These are phyloP conservation scores for Fusarium musae DNA, from an alignment of 2,329 filamentous ascomycete species.

Conservation along the genomic window DNA sequence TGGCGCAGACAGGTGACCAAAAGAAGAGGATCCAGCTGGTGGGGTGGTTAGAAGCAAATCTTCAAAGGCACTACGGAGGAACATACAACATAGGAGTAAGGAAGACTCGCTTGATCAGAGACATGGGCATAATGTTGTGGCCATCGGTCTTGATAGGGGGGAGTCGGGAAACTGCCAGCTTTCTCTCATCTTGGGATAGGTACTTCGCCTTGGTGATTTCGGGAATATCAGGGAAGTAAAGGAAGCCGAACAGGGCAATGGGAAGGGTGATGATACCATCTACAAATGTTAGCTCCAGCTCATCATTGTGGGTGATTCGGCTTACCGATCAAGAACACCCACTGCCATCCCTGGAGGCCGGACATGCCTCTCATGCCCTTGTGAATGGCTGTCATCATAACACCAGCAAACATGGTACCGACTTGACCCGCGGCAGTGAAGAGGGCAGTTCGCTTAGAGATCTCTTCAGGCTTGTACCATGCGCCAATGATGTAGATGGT, in stretches of 20 bases:
- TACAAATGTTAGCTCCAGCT: background rate
- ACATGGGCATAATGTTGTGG: conserved; percentile 47
- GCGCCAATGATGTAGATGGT: conserved; percentile 53
- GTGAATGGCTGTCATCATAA: conserved; percentile 61
- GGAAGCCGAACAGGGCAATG: conserved; percentile 36
- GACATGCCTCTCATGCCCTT: conserved; percentile 51
- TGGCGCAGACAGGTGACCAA: conserved; percentile 47
- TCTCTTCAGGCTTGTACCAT: conserved; percentile 67
- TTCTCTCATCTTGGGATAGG: conserved; percentile 47
- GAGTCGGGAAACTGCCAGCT: conserved; percentile 44
- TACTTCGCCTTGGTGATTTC: conserved; percentile 51
- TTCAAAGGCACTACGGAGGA: accelerated
- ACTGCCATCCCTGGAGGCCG: conserved; percentile 60
- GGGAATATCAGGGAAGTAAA: conserved; percentile 44
- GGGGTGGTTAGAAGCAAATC: background rate
- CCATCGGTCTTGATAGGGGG: conserved; percentile 49
- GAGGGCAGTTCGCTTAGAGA: conserved; percentile 68
- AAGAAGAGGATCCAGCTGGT: conserved; percentile 52
- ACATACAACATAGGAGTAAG: conserved; percentile 43
- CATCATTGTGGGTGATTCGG: accelerated
- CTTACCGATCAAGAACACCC: conserved; percentile 48
- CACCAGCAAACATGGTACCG: conserved; percentile 68
- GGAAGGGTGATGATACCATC: conserved; percentile 41
- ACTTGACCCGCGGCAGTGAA: conserved; percentile 68
- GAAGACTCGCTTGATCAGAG: conserved; percentile 45